A percentile compares a stretch with the other conserved stretches of the same genome.
phyloP scores from a whole-genome alignment of 1,139 yeast genomes.

The Geotrichum candidum region DNA sequence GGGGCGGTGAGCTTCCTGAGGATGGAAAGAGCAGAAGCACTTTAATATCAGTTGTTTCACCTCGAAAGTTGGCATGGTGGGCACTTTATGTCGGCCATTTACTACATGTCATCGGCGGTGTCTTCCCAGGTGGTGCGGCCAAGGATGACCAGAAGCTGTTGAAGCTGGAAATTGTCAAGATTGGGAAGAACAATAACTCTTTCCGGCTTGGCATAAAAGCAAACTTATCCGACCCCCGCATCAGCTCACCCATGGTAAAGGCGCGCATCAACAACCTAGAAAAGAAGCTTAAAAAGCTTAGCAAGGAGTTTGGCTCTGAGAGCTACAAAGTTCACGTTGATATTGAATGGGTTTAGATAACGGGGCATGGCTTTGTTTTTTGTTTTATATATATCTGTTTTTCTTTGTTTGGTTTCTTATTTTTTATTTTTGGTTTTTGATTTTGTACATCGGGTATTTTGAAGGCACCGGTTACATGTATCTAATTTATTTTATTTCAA shows the following conservation, averaged over 20 bases:
- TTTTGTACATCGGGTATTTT: not conserved
- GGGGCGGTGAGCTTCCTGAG: constrained; percentile 70
- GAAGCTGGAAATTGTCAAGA: constrained; percentile 17
- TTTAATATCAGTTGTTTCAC: constrained; percentile 35
- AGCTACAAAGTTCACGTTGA: constrained; percentile 24
- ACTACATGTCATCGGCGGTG: constrained; percentile 68
- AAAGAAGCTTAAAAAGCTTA: constrained; percentile 29
- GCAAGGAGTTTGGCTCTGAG: constrained; percentile 28
- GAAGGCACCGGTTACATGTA: no score
- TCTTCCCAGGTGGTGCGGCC: constrained; percentile 67
- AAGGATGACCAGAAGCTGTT: constrained; percentile 40
- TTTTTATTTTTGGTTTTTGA: not conserved
- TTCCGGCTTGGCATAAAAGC: constrained; percentile 28
- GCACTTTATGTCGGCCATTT: constrained; percentile 59
- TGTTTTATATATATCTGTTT: no score
- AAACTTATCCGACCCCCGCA: constrained; percentile 24
- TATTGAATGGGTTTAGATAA: constrained; percentile 23
- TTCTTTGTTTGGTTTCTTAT: not conserved
- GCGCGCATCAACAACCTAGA: constrained; percentile 29
- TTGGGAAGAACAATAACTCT: constrained; percentile 18
- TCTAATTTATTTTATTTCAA: no score
- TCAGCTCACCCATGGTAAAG: constrained; percentile 29
- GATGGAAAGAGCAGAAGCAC: constrained; percentile 35
- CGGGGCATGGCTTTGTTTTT: no score
- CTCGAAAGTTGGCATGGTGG: constrained; percentile 47